Evolutionary conservation across 1,139 yeast genomes (phyloP).

Genomic region (Kurtzmaniella quercitrusa): DNA sequence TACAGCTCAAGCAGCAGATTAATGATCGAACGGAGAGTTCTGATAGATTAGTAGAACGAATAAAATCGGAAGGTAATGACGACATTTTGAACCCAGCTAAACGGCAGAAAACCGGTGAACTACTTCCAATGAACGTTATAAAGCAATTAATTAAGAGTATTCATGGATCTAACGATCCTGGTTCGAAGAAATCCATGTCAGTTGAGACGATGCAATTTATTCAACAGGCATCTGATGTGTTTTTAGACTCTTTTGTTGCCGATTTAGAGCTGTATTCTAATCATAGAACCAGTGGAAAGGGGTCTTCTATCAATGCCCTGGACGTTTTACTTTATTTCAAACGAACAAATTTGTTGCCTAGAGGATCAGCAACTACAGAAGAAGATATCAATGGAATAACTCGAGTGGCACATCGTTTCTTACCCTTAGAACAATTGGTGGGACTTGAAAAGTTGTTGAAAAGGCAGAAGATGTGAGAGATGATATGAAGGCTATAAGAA

Average conservation of each 20-base stretch:
- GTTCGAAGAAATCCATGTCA: conserved; percentile 7
- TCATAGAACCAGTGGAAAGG: conserved; percentile 25
- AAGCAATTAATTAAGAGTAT: conserved; percentile 10
- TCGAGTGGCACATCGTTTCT: conserved; percentile 28
- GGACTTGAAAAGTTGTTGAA: conserved; percentile 21
- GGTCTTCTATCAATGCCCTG: conserved; percentile 23
- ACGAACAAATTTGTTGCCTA: conserved; percentile 20
- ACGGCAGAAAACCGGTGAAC: neutral
- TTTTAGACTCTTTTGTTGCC: conserved; percentile 27
- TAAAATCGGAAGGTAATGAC: neutral
- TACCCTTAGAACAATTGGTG: conserved; percentile 36
- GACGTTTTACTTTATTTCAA: conserved; percentile 35
- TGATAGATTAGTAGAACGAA: neutral
- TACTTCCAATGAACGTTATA: conserved; percentile 8
- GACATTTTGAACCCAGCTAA: neutral
- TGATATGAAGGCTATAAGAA: too few relatives aligned
- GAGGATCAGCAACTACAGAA: conserved; percentile 14
- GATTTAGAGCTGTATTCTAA: conserved; percentile 33
- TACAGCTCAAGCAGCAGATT: neutral
- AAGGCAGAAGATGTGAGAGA: neutral
- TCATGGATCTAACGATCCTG: conserved; percentile 3
- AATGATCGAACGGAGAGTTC: too few relatives aligned
- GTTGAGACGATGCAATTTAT: conserved; percentile 11
- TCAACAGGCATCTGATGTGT: conserved; percentile 22
- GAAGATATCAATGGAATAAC: conserved; percentile 22